phyloP scores from a whole-genome alignment of 257 asterid species.

The Plectranthus barbatus region DNA sequence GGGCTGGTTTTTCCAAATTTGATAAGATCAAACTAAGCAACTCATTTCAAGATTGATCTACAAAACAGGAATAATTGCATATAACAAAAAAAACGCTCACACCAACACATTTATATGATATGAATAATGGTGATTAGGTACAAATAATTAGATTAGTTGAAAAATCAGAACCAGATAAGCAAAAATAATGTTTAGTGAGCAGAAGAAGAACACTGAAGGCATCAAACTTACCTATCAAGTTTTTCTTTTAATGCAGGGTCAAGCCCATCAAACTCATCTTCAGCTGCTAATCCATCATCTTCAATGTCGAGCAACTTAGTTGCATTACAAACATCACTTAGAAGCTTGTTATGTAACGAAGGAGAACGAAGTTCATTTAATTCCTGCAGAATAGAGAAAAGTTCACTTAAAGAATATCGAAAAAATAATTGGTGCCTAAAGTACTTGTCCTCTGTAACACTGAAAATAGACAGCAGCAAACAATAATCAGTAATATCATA shows the following conservation, averaged over 20 bases:
- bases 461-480: neutral
- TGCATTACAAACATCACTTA: constrained; percentile 27
- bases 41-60: neutral
- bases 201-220: constrained; percentile 16
- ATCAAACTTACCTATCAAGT: constrained; percentile 71
- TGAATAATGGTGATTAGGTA: neutral
- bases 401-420: constrained; percentile 11
- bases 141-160: neutral
- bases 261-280: constrained; percentile 68
- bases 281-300: constrained; percentile 46
- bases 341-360: constrained; percentile 27
- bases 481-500: neutral
- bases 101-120: constrained; percentile 2
- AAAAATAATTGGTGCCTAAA: constrained; percentile 5
- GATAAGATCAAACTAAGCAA: neutral
- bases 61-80: neutral
- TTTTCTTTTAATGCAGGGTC: constrained; percentile 89
- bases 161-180: neutral
- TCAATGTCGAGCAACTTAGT: constrained; percentile 41
- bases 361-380: constrained; percentile 29
- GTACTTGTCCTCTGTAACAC: neutral
- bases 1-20: neutral
- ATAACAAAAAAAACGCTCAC: neutral
- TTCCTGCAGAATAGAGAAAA: constrained; percentile 40
- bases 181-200: constrained; percentile 5